Percentiles rank a stretch among this genome's conserved stretches.
Conservation (phyloP, 2,329 filamentous ascomycete genomes). For the Cercospora berteroae region DNA sequence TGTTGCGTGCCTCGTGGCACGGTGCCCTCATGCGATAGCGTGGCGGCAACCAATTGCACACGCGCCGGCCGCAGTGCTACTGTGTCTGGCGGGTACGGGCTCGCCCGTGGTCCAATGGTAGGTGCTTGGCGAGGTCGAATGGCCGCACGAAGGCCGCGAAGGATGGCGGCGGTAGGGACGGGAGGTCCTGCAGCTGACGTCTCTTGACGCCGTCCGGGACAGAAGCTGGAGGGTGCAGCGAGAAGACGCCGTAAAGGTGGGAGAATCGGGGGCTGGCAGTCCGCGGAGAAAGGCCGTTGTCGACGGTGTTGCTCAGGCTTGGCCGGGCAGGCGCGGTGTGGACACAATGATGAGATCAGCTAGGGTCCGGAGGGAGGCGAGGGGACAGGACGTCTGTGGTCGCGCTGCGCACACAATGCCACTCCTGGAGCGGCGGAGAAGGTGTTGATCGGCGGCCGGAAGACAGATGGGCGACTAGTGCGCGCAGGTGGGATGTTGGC, state of each 20-base stretch:
- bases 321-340: conserved; percentile 10
- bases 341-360: not conserved
- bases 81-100: conserved; percentile 17
- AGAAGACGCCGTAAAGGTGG: conserved; percentile 23
- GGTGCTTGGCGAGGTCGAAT: conserved; percentile 2
- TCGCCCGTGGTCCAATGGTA: conserved; percentile 18
- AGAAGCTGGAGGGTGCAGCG: conserved; percentile 14
- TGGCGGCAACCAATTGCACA: conserved; percentile 17
- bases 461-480: conserved; percentile 2
- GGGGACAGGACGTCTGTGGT: not conserved
- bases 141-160: not conserved
- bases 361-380: not conserved
- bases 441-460: conserved; percentile 10
- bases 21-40: conserved; percentile 15
- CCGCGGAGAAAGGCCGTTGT: conserved; percentile 24
- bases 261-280: conserved; percentile 23
- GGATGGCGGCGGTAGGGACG: not conserved
- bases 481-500: not conserved
- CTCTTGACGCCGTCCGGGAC: not conserved
- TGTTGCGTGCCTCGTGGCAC: conserved; percentile 14
- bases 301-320: conserved; percentile 8
- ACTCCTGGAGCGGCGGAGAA: conserved; percentile 10
- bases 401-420: conserved; percentile 6
- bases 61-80: conserved; percentile 9
- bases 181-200: not conserved